Conservation (phyloP, 1,139 yeast genomes). For the Yamadazyma jaroonii region DNA sequence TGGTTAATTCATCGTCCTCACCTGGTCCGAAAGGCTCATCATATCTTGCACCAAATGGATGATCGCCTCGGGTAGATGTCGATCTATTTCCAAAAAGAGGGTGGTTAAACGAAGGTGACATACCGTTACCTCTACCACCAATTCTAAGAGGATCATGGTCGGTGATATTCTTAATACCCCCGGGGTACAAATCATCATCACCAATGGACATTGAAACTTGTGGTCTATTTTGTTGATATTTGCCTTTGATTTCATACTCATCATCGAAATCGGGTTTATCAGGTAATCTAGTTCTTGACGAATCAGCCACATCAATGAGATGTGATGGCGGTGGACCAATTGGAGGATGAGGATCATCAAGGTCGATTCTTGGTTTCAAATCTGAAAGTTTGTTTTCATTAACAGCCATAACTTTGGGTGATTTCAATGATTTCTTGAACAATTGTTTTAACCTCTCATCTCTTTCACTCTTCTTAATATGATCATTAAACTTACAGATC, state of each 20-base stretch:
- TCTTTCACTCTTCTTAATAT: slow-evolving; percentile 9
- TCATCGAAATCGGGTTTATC: slow-evolving; percentile 60
- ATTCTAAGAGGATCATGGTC: slow-evolving; percentile 14
- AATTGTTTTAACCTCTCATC: slow-evolving; percentile 8
- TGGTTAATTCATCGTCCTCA: slow-evolving; percentile 37
- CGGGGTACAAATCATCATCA: slow-evolving; percentile 52
- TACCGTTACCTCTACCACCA: slow-evolving; percentile 39
- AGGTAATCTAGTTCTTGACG: slow-evolving; percentile 8
- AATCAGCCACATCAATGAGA: slow-evolving; percentile 12
- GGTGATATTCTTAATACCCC: slow-evolving; percentile 24
- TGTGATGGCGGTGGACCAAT: not conserved
- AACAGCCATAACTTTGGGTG: slow-evolving; percentile 3
- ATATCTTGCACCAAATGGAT: slow-evolving; percentile 51
- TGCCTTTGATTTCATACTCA: slow-evolving; percentile 43
- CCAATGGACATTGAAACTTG: slow-evolving; percentile 30
- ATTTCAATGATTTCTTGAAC: slow-evolving; percentile 8
- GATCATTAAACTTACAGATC: slow-evolving; percentile 21
- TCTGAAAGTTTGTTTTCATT: not conserved
- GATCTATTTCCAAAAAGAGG: slow-evolving; percentile 35
- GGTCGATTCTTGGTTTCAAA: not conserved
- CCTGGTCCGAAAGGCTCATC: slow-evolving; percentile 51
- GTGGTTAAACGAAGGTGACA: slow-evolving; percentile 52
- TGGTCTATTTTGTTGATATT: slow-evolving; percentile 3
- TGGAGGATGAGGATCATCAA: not conserved
- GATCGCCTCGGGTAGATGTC: slow-evolving; percentile 19